phyloP scores from a whole-genome alignment of 768 basidiomycete species.

The Collybia nuda region DNA sequence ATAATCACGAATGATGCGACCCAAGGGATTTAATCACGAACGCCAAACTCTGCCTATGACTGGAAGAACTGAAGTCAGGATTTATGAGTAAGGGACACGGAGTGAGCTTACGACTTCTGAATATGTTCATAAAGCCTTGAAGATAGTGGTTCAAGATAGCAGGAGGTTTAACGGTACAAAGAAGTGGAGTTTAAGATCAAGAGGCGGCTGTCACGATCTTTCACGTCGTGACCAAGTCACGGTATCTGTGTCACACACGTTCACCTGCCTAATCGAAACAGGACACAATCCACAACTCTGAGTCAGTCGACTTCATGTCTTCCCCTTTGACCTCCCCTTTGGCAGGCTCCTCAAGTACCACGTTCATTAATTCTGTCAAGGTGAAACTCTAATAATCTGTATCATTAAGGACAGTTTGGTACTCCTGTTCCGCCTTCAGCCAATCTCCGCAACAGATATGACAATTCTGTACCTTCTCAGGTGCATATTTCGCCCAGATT shows the following conservation, averaged over 20 bases:
- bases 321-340: too few relatives aligned
- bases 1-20: slow-evolving; percentile 9
- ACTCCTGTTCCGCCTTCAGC: slow-evolving; percentile 17
- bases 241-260: slow-evolving; percentile 18
- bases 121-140: slow-evolving; percentile 67
- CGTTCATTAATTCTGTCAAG: too few relatives aligned
- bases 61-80: slow-evolving; percentile 30
- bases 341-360: too few relatives aligned
- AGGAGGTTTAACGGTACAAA: slow-evolving; percentile 14
- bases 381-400: too few relatives aligned
- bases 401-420: slow-evolving; percentile 8
- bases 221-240: slow-evolving; percentile 41
- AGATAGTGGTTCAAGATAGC: slow-evolving; percentile 12
- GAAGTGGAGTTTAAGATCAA: slow-evolving; percentile 7
- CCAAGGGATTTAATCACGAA: slow-evolving; percentile 42
- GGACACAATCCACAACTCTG: too few relatives aligned
- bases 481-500: neutral
- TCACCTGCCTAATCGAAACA: neutral
- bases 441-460: slow-evolving; percentile 8
- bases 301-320: too few relatives aligned
- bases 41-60: slow-evolving; percentile 95
- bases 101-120: slow-evolving; percentile 66
- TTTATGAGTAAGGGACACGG: slow-evolving; percentile 5
- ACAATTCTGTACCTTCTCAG: slow-evolving; percentile 4
- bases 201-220: slow-evolving; percentile 13